phyloP scores from a whole-genome alignment of 495 filamentous ascomycete species.

The Platismatia glauca region DNA sequence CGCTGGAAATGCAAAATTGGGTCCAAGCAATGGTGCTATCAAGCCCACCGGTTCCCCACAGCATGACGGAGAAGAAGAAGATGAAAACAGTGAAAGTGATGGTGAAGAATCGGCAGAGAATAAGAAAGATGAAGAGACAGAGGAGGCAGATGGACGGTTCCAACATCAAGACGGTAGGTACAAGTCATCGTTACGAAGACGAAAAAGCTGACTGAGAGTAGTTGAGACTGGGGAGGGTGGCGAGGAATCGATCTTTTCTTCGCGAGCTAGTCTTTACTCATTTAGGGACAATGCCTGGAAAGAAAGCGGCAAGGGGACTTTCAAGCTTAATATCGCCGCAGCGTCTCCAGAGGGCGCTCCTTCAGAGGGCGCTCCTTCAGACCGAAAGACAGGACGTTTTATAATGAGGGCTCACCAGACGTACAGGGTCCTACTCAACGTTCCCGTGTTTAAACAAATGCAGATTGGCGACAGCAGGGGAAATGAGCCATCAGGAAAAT shows the following conservation, averaged over 20 bases:
- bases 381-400: constrained; percentile 51
- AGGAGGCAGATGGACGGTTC: constrained; percentile 56
- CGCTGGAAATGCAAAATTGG: constrained; percentile 43
- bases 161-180: constrained; percentile 57
- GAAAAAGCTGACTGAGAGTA: constrained; percentile 23
- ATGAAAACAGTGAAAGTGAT: constrained; percentile 37
- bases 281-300: constrained; percentile 73
- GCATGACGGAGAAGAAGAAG: constrained; percentile 52
- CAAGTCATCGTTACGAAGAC: constrained; percentile 3
- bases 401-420: constrained; percentile 84
- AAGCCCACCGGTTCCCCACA: constrained; percentile 63
- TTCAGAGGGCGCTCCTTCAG: constrained; percentile 31
- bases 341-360: constrained; percentile 37
- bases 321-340: constrained; percentile 72
- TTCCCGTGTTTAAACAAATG: constrained; percentile 63
- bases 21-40: constrained; percentile 46
- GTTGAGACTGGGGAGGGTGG: constrained; percentile 72
- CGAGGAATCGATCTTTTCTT: constrained; percentile 47
- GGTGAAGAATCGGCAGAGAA: constrained; percentile 41
- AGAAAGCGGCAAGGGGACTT: constrained; percentile 70
- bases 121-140: constrained; percentile 24
- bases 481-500: constrained; percentile 42
- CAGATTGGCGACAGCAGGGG: constrained; percentile 52
- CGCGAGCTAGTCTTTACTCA: constrained; percentile 66
- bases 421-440: constrained; percentile 79